Evolutionary conservation across 1,284 basidiomycete genomes (phyloP), one percentile per base, ranked within the genome.

Genomic region (Heterobasidion annosum): DNA sequence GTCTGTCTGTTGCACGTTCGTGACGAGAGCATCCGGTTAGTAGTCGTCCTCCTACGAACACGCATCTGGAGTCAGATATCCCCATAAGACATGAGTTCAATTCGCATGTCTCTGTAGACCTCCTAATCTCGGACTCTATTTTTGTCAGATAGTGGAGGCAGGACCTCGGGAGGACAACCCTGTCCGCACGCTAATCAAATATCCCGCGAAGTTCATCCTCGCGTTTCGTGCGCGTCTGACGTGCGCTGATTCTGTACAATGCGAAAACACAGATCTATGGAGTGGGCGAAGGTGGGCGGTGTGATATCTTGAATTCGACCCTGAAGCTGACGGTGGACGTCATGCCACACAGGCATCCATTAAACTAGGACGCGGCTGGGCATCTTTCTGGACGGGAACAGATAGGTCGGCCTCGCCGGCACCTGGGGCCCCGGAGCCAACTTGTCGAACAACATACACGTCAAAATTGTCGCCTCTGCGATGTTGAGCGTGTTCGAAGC

Each of bases 391-490:
- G 57, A 62, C 37, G 63, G 70, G 53, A 64, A 62, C 51, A 68
- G 68, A 54, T 56, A 62, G 0, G 56, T 63, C 7, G 68, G 70
- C 13, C 62, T 63, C 48, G 67, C 65, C 0, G 73, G 72, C 7
- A 73, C 72, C 3, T 75, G 71, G 71, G 74, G 73, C 15, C 59
- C 62, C 2, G 72, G 72, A 1, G 60, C 62, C 25, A 75, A 72
- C 42, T 48, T 62, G n/a, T 68, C 72, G 63, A 64, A 63, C 43
- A 71, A 66, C 40, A 62, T 73, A 7, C 73, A 74, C 45, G 69
- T 76, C 51, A 68, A 66, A 48, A 73, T 75, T 50, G 65, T 65
- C 12, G 68, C 68, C 0, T 59, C 58, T 35, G 69, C 67, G 12
- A 46, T 74, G 3, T 19, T 70, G 18, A 59, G 64, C 15, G 58